phyloP scores from a whole-genome alignment of 257 asterid genomes.

The Nicotiana tomentosiformis region DNA sequence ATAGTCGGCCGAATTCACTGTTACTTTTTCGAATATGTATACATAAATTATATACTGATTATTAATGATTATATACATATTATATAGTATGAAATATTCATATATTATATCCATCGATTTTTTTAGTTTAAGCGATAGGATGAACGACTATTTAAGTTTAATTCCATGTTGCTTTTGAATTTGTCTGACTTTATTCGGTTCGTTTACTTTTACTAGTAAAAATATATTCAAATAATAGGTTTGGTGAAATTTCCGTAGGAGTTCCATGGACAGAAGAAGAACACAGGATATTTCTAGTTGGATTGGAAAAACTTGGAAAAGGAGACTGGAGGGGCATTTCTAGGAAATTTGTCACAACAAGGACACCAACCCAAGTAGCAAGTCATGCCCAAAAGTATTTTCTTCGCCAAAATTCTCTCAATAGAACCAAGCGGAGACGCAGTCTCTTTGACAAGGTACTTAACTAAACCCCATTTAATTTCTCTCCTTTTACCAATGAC shows the following conservation, averaged over 20 bases:
- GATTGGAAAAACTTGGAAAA: constrained; percentile 29
- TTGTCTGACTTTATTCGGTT: background rate
- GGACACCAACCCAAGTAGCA: constrained; percentile 33
- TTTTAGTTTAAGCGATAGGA: too few species aligned
- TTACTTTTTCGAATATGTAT: too few species aligned
- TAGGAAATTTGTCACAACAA: constrained; percentile 27
- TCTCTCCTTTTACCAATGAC: background rate
- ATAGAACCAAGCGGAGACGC: constrained; percentile 11
- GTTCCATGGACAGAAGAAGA: constrained; percentile 33
- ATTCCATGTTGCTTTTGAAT: background rate
- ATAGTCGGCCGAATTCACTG: too few species aligned
- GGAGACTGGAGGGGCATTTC: constrained; percentile 39
- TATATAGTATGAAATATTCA: too few species aligned
- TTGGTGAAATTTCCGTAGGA: constrained; percentile 4
- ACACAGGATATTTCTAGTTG: constrained; percentile 22
- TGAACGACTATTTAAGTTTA: too few species aligned
- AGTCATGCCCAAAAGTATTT: constrained; percentile 40
- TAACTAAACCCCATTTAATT: background rate
- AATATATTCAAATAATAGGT: background rate
- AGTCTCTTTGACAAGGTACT: constrained; percentile 27
- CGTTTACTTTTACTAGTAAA: background rate
- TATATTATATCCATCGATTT: too few species aligned
- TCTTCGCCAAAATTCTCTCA: constrained; percentile 10
- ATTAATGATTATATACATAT: too few species aligned
- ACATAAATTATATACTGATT: too few species aligned